Percentiles rank a stretch among this genome's conserved stretches.
phyloP scores from a whole-genome alignment of 2,329 filamentous ascomycete genomes.

The Metarhizium sp. region DNA sequence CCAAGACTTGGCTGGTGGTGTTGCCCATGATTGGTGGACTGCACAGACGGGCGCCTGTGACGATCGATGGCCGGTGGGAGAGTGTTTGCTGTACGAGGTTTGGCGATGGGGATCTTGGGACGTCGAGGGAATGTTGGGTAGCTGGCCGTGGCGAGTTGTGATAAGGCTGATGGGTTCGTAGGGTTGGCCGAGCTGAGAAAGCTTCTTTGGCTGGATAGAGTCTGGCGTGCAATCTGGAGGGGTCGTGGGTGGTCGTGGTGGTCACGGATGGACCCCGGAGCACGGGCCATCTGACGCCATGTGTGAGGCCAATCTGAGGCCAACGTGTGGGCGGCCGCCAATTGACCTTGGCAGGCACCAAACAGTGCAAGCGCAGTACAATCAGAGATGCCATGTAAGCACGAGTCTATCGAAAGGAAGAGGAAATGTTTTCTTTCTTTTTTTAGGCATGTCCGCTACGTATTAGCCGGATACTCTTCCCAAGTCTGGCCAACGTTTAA shows the following conservation, averaged over 20 bases:
- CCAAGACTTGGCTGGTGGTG: slow-evolving; percentile 66
- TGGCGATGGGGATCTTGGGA: neutral
- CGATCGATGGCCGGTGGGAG: neutral
- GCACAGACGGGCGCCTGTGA: slow-evolving; percentile 1
- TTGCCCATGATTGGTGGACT: slow-evolving; percentile 47
- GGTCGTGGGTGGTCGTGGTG: neutral
- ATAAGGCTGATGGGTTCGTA: neutral
- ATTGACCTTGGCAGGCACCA: no score
- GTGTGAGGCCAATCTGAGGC: neutral
- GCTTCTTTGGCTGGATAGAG: neutral
- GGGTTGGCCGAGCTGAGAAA: neutral
- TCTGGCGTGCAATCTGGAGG: neutral
- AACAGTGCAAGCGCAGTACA: no score
- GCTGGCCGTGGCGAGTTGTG: neutral
- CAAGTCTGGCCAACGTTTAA: no score
- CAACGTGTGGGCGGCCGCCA: no score
- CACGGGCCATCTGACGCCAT: neutral
- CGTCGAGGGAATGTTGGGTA: neutral
- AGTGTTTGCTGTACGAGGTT: neutral
- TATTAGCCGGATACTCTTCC: no score
- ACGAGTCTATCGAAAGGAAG: no score
- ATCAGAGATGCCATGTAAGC: no score
- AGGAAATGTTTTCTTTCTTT: no score
- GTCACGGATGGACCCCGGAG: neutral
- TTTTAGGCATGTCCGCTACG: no score